Conservation (phyloP, 345 rosid genomes). For the Nephelium lappaceum region DNA sequence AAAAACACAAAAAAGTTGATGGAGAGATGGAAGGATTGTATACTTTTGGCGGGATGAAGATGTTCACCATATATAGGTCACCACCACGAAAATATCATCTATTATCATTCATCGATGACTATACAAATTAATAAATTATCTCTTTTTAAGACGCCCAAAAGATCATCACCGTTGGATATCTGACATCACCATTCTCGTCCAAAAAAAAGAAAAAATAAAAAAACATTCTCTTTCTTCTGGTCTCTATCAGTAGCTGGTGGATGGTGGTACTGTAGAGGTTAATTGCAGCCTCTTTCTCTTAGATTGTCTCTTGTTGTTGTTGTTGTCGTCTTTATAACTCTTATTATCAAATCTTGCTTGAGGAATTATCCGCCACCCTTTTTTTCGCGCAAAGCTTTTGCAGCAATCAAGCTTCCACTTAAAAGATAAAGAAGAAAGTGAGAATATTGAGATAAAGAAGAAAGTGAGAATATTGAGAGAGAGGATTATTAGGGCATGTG, state of each 20-base stretch:
- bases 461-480: constrained; percentile 32
- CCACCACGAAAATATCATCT: constrained; percentile 15
- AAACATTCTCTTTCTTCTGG: constrained; percentile 38
- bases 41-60: neutral
- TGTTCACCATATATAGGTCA: constrained; percentile 6
- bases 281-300: constrained; percentile 26
- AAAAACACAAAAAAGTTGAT: neutral
- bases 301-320: constrained; percentile 15
- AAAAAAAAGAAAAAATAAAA: too few relatives aligned
- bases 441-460: constrained; percentile 23
- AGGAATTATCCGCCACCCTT: constrained; percentile 44
- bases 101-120: constrained; percentile 13
- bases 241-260: constrained; percentile 80
- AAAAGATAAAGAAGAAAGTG: constrained; percentile 29
- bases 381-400: constrained; percentile 59
- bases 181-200: constrained; percentile 13
- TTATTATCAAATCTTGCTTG: constrained; percentile 27
- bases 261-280: constrained; percentile 32
- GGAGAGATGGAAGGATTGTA: neutral
- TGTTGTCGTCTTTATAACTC: neutral
- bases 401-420: constrained; percentile 70
- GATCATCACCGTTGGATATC: constrained; percentile 32
- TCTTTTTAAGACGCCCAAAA: constrained; percentile 16
- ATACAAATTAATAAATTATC: neutral
- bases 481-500: constrained; percentile 64